Evolutionary conservation across 2,329 filamentous ascomycete species (phyloP).

Genomic region (Fusarium verticillioides): DNA sequence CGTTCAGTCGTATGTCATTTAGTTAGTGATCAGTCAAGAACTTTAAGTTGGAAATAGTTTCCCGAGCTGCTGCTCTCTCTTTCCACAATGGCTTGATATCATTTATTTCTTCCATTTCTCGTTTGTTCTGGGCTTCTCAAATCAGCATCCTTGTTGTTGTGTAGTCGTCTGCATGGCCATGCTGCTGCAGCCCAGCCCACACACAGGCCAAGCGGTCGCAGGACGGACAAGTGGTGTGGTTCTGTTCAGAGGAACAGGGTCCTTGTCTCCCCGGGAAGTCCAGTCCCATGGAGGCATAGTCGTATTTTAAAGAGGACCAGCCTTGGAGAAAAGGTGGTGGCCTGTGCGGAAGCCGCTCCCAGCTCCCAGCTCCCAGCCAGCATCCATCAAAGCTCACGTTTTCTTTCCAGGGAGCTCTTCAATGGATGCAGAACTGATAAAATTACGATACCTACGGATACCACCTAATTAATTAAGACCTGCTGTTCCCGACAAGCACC

Average conservation of each 20-base stretch:
- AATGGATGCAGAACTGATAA: background rate
- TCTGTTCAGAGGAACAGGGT: constrained; percentile 27
- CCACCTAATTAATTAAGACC: background rate
- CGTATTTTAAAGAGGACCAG: constrained; percentile 20
- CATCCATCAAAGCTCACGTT: constrained; percentile 19
- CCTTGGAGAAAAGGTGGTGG: constrained; percentile 26
- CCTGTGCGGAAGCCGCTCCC: constrained; percentile 30
- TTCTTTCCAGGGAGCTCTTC: constrained; percentile 25
- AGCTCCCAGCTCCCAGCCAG: background rate
- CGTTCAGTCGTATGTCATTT: background rate
- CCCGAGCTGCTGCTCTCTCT: constrained; percentile 8
- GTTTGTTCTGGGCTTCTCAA: background rate
- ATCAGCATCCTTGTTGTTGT: constrained; percentile 31
- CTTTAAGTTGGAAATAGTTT: constrained; percentile 10
- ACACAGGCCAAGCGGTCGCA: constrained; percentile 42
- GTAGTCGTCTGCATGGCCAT: constrained; percentile 8
- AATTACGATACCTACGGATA: background rate
- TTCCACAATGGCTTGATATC: background rate
- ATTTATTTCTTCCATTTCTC: background rate
- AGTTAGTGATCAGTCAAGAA: constrained; percentile 7
- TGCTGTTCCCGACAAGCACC: background rate
- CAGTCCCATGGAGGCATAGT: constrained; percentile 29
- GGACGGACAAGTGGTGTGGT: constrained; percentile 41
- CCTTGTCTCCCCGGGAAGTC: constrained; percentile 34
- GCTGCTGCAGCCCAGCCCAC: constrained; percentile 35